Evolutionary conservation across 495 filamentous ascomycete species (phyloP), one percentile per base, ranked within the genome.

Genomic region (Penicillium paxilli): DNA sequence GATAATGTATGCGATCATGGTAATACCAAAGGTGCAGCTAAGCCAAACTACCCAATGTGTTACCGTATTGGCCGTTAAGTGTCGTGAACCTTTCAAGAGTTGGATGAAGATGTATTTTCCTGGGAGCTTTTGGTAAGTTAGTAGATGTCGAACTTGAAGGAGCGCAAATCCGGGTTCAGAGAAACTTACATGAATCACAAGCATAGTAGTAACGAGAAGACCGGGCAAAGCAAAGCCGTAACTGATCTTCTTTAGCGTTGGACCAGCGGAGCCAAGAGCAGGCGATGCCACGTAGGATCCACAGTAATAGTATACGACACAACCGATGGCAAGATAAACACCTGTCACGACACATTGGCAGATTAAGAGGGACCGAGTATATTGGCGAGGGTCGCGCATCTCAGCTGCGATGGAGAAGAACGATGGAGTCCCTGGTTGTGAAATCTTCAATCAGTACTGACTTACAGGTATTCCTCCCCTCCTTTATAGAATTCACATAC

Each of bases 381-480:
- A 89, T 56, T 88, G 79, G 17, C 54, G 55, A 0, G 86, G 87
- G 0, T 85, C 82, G 52, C 85, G 83, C 82, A 92, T 87, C 66
- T 92, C 88, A 26, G 84, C 80, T 59, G 86, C 85, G 65, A 92
- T 87, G 17, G 76, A 78, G 73, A 91, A 89, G 78, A 77, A 87
- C 59, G 69, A 86, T 47, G 80, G 86, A 58, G 73, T 87, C 23
- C 40, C 40, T 42, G 23, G 8, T 32, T 32, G 10, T 12, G n/a
- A 10, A 32, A 12, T 4, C 8, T 32, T 32, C 2, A 10, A 14
- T 32, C 30, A 32, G 5, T 32, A 32, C 30, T n/a, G 11, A 32
- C 11, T 32, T 4, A 32, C 6, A 12, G n/a, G 11, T 14, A 12
- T 14, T n/a, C 30, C 30, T 32, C 7, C 28, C 9, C 28, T 14